Evolutionary conservation across 2,329 filamentous ascomycete species (phyloP), one percentile per base, ranked within the genome.

Genomic region (Colletotrichum noveboracense): DNA sequence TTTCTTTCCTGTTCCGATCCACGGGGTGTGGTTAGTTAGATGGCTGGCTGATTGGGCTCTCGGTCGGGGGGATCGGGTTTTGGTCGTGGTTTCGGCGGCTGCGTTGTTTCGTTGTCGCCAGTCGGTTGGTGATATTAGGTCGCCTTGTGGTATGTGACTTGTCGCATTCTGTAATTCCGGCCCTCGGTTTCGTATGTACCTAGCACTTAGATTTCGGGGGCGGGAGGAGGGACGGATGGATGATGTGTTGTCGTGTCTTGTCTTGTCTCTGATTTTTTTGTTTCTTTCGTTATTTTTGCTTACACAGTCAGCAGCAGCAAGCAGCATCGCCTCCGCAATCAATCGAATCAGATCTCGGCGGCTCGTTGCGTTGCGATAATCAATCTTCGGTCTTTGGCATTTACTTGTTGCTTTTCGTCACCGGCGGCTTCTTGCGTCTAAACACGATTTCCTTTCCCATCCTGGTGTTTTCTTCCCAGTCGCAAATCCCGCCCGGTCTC

Each of bases 111-210:
- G 36, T 43, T n/a, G 36, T 43, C 16, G 16, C n/a, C 36, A 13
- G 32, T 9, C 32, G 60, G 16, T n/a, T 34, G 30, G 28, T 62
- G 60, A 36, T 34, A 26, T 26, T 36, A 21, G 36, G 36, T 43
- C 14, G 55, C n/a, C 43, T 34, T 70, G 70, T 76, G 66, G 36
- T 13, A 73, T 70, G 66, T 66, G 76, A 76, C 55, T 30, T 58
- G 70, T 76, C 70, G 64, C 65, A 68, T 67, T 70, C 48, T 56
- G 13, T 55, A n/a, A 43, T 43, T 43, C 36, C 36, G 36, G 36
- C 36, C 36, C 36, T 43, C 16, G 36, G 36, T 6, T 43, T 43
- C 36, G 36, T n/a, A 43, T 43, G 36, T n/a, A 43, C 16, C 34
- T 36, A 7, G 7, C 34, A n/a, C 36, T 43, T 8, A 48, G 38